Conservation (phyloP, 2,329 filamentous ascomycete species). For the Calonectria hongkongensis region DNA sequence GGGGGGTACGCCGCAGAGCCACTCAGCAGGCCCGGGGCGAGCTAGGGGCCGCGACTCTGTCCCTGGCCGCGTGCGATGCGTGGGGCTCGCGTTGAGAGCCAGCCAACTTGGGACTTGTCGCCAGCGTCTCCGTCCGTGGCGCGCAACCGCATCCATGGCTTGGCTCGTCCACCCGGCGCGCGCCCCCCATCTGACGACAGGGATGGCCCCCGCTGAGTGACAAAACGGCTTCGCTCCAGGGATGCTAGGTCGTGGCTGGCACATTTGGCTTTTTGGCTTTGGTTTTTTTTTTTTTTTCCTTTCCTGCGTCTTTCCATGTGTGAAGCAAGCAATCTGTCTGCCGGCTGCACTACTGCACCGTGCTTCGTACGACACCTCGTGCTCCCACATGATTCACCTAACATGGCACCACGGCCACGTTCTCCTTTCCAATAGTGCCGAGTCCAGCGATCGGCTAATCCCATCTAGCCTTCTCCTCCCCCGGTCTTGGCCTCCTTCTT, state of each 20-base stretch:
- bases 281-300: background rate
- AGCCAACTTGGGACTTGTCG: slow-evolving; percentile 26
- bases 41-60: slow-evolving; percentile 25
- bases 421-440: slow-evolving; percentile 20
- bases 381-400: slow-evolving; percentile 14
- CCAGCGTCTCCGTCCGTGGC: slow-evolving; percentile 31
- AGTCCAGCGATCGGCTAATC: slow-evolving; percentile 3
- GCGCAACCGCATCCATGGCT: slow-evolving; percentile 30
- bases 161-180: slow-evolving; percentile 26
- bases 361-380: background rate
- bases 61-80: slow-evolving; percentile 18
- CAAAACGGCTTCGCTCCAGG: slow-evolving; percentile 37
- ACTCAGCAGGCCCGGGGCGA: slow-evolving; percentile 18
- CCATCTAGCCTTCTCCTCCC: background rate
- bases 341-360: background rate
- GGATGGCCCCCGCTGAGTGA: slow-evolving; percentile 24
- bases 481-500: background rate
- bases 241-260: slow-evolving; percentile 13
- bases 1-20: slow-evolving; percentile 1
- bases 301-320: background rate
- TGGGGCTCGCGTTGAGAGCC: slow-evolving; percentile 3
- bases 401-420: background rate
- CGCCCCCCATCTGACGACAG: slow-evolving; percentile 25
- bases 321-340: slow-evolving; percentile 9
- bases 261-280: background rate